Conservation (phyloP, 441 rosid genomes). For the Viola pubescens region DNA sequence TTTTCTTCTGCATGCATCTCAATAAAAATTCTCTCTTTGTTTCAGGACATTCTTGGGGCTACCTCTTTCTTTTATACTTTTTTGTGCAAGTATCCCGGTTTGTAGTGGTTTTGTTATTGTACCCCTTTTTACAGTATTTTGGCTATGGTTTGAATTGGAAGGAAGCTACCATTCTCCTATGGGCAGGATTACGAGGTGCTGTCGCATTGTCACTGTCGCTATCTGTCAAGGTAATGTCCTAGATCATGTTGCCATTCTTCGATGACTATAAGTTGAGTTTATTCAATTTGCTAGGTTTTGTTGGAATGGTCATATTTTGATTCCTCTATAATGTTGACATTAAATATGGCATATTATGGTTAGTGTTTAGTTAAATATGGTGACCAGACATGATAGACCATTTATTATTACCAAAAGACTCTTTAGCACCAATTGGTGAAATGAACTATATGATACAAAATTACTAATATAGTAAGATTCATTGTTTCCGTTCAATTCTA, state of each 20-base stretch:
- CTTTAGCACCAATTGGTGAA: no score
- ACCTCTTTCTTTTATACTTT: conserved; percentile 61
- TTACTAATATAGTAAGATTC: no score
- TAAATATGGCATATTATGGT: conserved; percentile 40
- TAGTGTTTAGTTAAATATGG: background rate
- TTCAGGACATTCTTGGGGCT: conserved; percentile 73
- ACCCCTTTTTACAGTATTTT: no score
- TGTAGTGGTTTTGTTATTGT: conserved; percentile 59
- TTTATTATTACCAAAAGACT: background rate
- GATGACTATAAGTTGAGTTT: background rate
- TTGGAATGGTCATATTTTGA: conserved; percentile 11
- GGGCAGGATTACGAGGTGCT: conserved; percentile 96
- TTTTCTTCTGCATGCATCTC: background rate
- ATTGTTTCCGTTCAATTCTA: conserved; percentile 7
- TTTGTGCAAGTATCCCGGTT: conserved; percentile 63
- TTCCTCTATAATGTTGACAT: no score
- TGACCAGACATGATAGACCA: background rate
- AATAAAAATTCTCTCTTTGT: conserved; percentile 13
- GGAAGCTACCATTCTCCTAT: conserved; percentile 70
- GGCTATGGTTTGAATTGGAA: conserved; percentile 95
- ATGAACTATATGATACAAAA: no score
- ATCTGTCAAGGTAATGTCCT: conserved; percentile 87
- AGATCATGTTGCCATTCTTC: no score
- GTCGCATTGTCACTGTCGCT: conserved; percentile 85
- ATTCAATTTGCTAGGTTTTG: background rate